Base-by-base conservation (phyloP, 805 yeast species). In the Nematodospora valgi region DNA sequence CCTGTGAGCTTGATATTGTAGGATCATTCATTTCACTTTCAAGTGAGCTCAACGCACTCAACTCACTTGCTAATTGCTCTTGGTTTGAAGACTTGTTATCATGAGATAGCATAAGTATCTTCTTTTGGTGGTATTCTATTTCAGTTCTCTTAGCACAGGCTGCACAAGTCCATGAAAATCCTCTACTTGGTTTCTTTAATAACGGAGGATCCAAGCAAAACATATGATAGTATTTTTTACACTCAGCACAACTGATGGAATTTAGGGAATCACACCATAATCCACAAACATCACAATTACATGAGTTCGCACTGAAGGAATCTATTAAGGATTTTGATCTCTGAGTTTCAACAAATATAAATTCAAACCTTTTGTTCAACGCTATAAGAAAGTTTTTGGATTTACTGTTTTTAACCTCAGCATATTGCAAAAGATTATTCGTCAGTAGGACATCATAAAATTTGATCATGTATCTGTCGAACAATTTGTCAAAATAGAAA, bases 151-250 rank as follows among this genome's bases (percentile, higher is more conserved):
- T 74, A n/a, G 81, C 70, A 61, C 97, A 88, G 4, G 64, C 54
- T 19, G 86, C 89, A 64, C 97, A 88, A 17, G 86, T 74, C 96
- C 96, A 89, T 6, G 87, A 85, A 52, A 86, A 84, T 1, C 95
- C 96, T 38, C 94, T 64, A 28, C 85, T 80, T 1, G 96, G 96
- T 49, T 85, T 85, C 43, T 76, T 75, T 34, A 74, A 54, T 25
- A 87, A 58, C 1, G 96, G 96, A 1, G 96, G 96, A 41, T 82
- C 86, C 31, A 88, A 72, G 51, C 98, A 89, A 23, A 78, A 66
- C 76, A 88, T 75, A 60, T 89, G 98, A 46, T 79, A 86, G 39
- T 67, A 67, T 12, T 72, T 69, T 9, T 69, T 67, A 56, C 98
- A 89, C 34, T 72, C 81, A n/a, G 84, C 83, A 60, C 98, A 89